Evolutionary conservation across 371 early-diverging fungal genomes (phyloP).

Genomic region (Mortierella sp.): DNA sequence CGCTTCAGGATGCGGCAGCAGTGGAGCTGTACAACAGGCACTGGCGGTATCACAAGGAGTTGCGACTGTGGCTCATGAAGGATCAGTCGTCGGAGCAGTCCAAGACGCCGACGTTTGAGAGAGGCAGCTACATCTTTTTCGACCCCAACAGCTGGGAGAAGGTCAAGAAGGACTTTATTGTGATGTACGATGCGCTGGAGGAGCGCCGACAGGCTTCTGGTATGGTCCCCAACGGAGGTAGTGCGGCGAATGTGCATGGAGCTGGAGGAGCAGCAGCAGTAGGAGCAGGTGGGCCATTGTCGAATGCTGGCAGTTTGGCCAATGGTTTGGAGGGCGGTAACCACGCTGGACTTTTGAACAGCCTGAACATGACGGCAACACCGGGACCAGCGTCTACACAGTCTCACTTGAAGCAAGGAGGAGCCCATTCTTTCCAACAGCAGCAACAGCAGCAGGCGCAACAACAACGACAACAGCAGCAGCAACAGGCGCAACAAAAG

Average conservation of each 20-base stretch:
- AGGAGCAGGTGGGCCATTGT: conserved; percentile 19
- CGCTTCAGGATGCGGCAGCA: conserved; percentile 93
- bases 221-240: conserved; percentile 21
- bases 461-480: conserved; percentile 28
- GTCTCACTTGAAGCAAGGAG: conserved; percentile 27
- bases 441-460: conserved; percentile 15
- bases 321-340: conserved; percentile 28
- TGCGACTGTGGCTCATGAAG: conserved; percentile 87
- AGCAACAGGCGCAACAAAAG: conserved; percentile 40
- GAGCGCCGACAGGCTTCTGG: conserved; percentile 69
- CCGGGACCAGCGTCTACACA: conserved; percentile 19
- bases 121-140: conserved; percentile 87
- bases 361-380: conserved; percentile 37
- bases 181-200: conserved; percentile 87
- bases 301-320: conserved; percentile 17
- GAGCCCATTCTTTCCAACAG: conserved; percentile 12
- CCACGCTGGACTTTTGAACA: conserved; percentile 35
- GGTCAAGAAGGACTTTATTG: conserved; percentile 85
- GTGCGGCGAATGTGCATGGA: neutral
- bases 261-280: conserved; percentile 19
- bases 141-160: conserved; percentile 87
- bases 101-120: conserved; percentile 74
- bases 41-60: conserved; percentile 94
- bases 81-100: conserved; percentile 61
- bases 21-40: conserved; percentile 89